Evolutionary conservation across 805 yeast species (phyloP), one percentile per base, ranked within the genome.

Genomic region (Dipodascopsis uninucleata): DNA sequence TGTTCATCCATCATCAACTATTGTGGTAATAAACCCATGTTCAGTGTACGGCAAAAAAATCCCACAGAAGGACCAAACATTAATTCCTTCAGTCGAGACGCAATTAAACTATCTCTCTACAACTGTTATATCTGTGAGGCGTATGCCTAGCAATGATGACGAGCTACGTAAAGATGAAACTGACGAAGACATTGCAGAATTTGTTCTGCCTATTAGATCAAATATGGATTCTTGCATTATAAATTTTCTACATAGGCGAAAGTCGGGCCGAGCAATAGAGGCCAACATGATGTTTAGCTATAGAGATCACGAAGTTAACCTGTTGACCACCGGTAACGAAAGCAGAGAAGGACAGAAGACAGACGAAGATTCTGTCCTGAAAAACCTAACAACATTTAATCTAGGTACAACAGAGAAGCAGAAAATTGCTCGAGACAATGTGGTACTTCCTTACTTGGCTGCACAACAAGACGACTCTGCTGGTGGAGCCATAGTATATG

Each of bases 401-500:
- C 69, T 90, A 43, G 72, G 79, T 5, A 84, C 94, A 0, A 82
- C 81, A 5, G 76, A 76, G 2, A 82, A 78, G 57, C 97, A 93
- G 61, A 80, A 76, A 51, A 60, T 72, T 36, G 96, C 94, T 0
- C 77, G 79, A 49, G 95, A 86, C 21, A 80, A 83, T 50, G 96
- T 93, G 2, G 94, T 84, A 37, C 70, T 90, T 47, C 98, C 98
- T n/a, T 90, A 72, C 63, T 68, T 90, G 70, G 85, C 83, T 53
- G 97, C 97, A 0, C 97, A 90, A 59, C 71, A 76, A 45, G 52
- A 62, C 9, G 70, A 67, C 26, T 68, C 71, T 14, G 64, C 72
- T 24, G 85, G 82, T 17, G 96, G 97, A 16, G 97, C 98, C 1
- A 89, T 93, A 55, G 95, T 90, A 3, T 90, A 90, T 61, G 93